Evolutionary conservation across 2,329 filamentous ascomycete species (phyloP).

Genomic region (Arthrinium phaeospermum): DNA sequence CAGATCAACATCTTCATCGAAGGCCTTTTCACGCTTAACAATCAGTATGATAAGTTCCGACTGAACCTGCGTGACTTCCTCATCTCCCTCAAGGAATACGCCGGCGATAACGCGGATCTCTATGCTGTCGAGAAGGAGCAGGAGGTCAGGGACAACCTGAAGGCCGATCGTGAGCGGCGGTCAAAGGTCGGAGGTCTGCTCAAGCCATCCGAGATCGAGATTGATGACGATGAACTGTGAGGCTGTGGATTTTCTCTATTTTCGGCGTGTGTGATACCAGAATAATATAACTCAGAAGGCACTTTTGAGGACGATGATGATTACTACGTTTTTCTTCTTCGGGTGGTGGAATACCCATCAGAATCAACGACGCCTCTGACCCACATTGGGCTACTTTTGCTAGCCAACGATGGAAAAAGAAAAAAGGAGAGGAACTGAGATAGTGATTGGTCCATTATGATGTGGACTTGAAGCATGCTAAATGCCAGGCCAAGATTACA

Average conservation of each 20-base stretch:
- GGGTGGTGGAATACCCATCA: not conserved
- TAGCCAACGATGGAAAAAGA: not conserved
- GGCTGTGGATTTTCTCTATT: slow-evolving; percentile 25
- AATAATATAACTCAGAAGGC: slow-evolving; percentile 21
- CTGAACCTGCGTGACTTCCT: slow-evolving; percentile 95
- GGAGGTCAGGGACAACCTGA: slow-evolving; percentile 82
- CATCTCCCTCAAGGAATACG: slow-evolving; percentile 95
- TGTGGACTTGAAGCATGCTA: not conserved
- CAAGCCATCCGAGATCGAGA: slow-evolving; percentile 96
- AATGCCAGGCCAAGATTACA: slow-evolving; percentile 6
- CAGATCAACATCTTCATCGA: slow-evolving; percentile 93
- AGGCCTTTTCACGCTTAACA: slow-evolving; percentile 85
- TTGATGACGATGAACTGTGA: slow-evolving; percentile 77
- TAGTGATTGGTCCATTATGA: not conserved
- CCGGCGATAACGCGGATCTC: slow-evolving; percentile 92
- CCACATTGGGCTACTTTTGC: not conserved
- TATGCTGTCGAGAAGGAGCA: slow-evolving; percentile 95
- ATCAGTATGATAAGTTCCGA: slow-evolving; percentile 92
- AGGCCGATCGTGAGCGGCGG: slow-evolving; percentile 86
- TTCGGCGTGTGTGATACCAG: slow-evolving; percentile 28
- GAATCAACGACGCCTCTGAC: slow-evolving; percentile 11
- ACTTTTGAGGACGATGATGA: slow-evolving; percentile 18
- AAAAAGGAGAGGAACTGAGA: not conserved
- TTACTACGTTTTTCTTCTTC: slow-evolving; percentile 17
- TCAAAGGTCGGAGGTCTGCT: slow-evolving; percentile 95